These are phyloP conservation scores for Neurospora sp. DNA, from an alignment of 495 filamentous ascomycete species.

Conservation along the genomic window DNA sequence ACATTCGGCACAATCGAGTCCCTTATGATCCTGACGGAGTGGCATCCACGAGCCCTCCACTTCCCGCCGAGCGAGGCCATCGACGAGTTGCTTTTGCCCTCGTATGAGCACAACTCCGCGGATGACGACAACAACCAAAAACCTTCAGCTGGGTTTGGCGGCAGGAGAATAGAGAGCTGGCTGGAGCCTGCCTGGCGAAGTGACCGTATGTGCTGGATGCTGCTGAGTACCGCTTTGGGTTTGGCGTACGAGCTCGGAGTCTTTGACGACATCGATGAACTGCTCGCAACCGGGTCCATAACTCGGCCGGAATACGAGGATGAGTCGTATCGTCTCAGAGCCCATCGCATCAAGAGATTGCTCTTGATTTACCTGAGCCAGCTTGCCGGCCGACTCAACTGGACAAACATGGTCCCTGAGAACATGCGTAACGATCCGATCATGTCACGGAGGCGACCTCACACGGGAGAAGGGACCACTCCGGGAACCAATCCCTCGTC, in stretches of 20 bases:
- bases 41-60: constrained; percentile 90
- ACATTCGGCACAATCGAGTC: constrained; percentile 92
- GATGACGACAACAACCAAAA: constrained; percentile 38
- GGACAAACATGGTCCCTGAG: constrained; percentile 86
- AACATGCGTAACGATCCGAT: constrained; percentile 41
- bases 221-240: constrained; percentile 81
- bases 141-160: constrained; percentile 43
- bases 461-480: constrained; percentile 39
- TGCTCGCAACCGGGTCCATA: constrained; percentile 41
- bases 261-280: constrained; percentile 72
- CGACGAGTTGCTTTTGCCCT: constrained; percentile 47
- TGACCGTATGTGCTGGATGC: constrained; percentile 98
- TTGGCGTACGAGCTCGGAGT: constrained; percentile 90
- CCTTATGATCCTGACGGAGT: constrained; percentile 86
- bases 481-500: constrained; percentile 44
- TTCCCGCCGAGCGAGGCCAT: constrained; percentile 80
- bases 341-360: constrained; percentile 71
- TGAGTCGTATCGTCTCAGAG: constrained; percentile 67
- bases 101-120: constrained; percentile 35
- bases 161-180: constrained; percentile 81
- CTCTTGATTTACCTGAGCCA: constrained; percentile 86
- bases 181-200: constrained; percentile 93
- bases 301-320: constrained; percentile 50
- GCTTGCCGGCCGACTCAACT: constrained; percentile 80
- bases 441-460: constrained; percentile 31